phyloP scores from a whole-genome alignment of 495 filamentous ascomycete genomes.

The Penicillium cinerascens region DNA sequence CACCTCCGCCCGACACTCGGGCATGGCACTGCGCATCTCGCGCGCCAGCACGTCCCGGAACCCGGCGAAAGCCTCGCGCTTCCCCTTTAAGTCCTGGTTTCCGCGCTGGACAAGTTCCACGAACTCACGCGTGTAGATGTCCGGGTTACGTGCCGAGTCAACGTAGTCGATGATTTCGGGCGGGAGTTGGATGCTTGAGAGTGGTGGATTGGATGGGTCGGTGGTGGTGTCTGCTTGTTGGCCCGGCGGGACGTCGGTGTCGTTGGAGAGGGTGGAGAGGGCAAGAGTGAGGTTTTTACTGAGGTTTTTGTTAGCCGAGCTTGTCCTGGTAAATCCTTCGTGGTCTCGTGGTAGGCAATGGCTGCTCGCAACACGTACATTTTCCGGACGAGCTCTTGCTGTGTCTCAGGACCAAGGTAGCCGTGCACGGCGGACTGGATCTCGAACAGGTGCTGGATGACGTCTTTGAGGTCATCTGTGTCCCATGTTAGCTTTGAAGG shows the following conservation, averaged over 20 bases:
- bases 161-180: constrained; percentile 93
- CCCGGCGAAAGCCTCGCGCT: constrained; percentile 69
- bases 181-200: constrained; percentile 60
- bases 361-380: constrained; percentile 45
- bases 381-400: constrained; percentile 57
- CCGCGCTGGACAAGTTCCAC: constrained; percentile 81
- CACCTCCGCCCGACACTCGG: constrained; percentile 71
- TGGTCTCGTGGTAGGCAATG: background rate
- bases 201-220: constrained; percentile 44
- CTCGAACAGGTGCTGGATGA: constrained; percentile 86
- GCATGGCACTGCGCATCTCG: constrained; percentile 75
- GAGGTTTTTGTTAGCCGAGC: background rate
- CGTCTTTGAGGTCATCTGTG: constrained; percentile 45
- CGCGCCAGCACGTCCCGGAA: constrained; percentile 80
- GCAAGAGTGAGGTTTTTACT: constrained; percentile 45
- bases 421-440: constrained; percentile 73
- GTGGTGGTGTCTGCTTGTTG: constrained; percentile 33
- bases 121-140: constrained; percentile 97
- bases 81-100: constrained; percentile 84
- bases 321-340: background rate
- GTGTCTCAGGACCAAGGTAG: constrained; percentile 58
- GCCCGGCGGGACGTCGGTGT: constrained; percentile 35
- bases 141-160: constrained; percentile 88
- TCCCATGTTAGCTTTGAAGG: constrained; percentile 4
- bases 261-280: constrained; percentile 36